Conservation (phyloP, 176 grass and related monocot species). For the Paspalum notatum region DNA sequence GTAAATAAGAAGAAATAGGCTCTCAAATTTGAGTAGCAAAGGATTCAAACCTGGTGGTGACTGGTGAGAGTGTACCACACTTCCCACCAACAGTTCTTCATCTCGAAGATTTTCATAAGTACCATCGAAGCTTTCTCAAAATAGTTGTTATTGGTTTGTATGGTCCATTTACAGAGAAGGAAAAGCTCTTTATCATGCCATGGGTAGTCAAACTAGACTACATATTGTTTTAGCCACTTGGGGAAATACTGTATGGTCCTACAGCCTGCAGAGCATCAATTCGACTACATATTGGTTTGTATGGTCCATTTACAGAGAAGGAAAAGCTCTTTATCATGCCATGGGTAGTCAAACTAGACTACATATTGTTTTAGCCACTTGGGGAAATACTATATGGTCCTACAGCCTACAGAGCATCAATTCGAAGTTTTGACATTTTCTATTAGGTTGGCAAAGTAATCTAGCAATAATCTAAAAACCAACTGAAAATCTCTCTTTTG, state of each 20-base stretch:
- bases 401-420: neutral
- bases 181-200: neutral
- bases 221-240: neutral
- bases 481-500: constrained; percentile 24
- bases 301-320: neutral
- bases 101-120: constrained; percentile 27
- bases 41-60: neutral
- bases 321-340: neutral
- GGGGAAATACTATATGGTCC: neutral
- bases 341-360: neutral
- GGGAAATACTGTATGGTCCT: neutral
- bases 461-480: constrained; percentile 14
- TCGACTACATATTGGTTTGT: neutral
- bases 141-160: neutral
- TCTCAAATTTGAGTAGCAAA: neutral
- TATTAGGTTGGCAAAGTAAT: neutral
- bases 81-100: neutral
- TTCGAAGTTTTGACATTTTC: neutral
- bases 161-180: neutral
- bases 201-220: neutral
- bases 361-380: neutral
- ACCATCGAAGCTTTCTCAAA: constrained; percentile 17
- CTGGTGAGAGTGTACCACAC: neutral
- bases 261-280: neutral
- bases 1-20: neutral